A percentile compares a stretch with the other conserved stretches of the same genome.
Conservation (phyloP, 2,329 filamentous ascomycete genomes). For the Dendrostoma leiphaemia region DNA sequence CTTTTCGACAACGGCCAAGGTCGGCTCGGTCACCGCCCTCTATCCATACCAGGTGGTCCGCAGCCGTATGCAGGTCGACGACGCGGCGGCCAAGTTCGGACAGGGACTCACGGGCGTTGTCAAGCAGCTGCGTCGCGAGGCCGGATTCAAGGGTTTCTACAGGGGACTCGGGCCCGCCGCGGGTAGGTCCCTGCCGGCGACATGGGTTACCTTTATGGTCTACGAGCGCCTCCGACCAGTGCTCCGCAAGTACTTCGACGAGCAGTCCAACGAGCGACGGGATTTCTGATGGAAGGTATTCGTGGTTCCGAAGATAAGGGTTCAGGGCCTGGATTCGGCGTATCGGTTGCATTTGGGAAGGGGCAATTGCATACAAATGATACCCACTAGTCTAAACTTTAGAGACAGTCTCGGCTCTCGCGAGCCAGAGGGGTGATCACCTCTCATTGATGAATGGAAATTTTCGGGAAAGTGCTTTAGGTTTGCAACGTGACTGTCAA, state of each 20-base stretch:
- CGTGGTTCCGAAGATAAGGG: not conserved
- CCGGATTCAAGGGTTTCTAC: constrained; percentile 84
- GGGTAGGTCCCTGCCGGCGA: constrained; percentile 88
- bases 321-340: not conserved
- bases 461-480: not conserved
- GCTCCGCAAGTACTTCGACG: constrained; percentile 35
- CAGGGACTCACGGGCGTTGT: constrained; percentile 70
- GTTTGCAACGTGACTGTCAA: not conserved
- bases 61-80: constrained; percentile 84
- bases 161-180: constrained; percentile 86
- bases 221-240: constrained; percentile 90
- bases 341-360: not conserved
- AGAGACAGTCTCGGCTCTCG: not conserved
- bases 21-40: constrained; percentile 83
- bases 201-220: constrained; percentile 94
- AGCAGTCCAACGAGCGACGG: not conserved
- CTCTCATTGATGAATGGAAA: not conserved
- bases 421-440: not conserved
- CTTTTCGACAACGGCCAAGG: constrained; percentile 77
- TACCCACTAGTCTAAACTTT: not conserved
- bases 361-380: not conserved
- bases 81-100: constrained; percentile 72
- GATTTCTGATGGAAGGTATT: not conserved
- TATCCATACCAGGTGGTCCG: constrained; percentile 95
- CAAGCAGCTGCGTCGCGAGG: constrained; percentile 70